Percentiles rank a stretch among this genome's conserved stretches.
phyloP scores from a whole-genome alignment of 179 eudicot genomes.

The Drosera spatulata region DNA sequence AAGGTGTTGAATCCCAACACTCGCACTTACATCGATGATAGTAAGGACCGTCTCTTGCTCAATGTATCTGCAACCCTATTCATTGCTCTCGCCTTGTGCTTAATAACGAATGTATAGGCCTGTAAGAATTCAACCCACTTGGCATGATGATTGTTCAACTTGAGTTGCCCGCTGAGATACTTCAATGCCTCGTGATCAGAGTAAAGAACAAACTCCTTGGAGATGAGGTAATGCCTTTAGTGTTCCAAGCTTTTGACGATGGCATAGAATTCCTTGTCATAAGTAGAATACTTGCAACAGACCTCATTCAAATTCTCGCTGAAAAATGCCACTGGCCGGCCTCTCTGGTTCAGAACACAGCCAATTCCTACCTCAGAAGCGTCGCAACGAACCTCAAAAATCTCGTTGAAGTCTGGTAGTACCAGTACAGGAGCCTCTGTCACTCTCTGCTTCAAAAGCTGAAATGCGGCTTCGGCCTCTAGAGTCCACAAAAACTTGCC shows the following conservation, averaged over 20 bases:
- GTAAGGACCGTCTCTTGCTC: too few relatives aligned
- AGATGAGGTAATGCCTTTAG: not conserved
- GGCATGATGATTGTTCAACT: not conserved
- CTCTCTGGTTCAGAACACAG: not conserved
- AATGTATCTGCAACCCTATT: not conserved
- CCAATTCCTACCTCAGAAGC: not conserved
- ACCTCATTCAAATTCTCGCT: not conserved
- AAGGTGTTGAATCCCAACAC: not conserved
- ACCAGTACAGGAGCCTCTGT: not conserved
- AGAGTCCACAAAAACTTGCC: not conserved
- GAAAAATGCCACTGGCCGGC: not conserved
- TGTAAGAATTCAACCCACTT: not conserved
- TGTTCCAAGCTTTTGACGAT: not conserved
- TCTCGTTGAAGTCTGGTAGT: not conserved
- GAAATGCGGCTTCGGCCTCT: not conserved
- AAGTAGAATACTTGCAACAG: not conserved
- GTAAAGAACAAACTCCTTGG: not conserved
- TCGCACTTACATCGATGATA: not conserved
- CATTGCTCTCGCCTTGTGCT: not conserved
- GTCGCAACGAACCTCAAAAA: not conserved
- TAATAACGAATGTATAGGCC: not conserved
- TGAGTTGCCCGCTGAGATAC: conserved; percentile 9
- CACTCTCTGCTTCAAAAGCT: not conserved
- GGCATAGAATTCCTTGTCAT: not conserved
- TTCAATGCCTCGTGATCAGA: too few relatives aligned